Evolutionary conservation across 257 asterid genomes (phyloP).

Genomic region (Solanum chmielewskii): DNA sequence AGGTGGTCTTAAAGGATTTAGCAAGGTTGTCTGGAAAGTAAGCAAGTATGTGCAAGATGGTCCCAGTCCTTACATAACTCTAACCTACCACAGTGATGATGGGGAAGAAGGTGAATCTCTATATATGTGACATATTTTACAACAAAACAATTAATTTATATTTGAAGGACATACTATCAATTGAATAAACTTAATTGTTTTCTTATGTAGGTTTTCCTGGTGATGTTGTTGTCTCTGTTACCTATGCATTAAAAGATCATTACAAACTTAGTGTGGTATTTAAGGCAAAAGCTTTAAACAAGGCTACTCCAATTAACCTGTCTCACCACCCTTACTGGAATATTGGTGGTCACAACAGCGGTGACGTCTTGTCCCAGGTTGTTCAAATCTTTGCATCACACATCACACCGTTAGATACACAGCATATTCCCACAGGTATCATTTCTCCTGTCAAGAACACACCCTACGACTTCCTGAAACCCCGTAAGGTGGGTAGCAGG

Average conservation of each 20-base stretch:
- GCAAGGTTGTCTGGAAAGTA: conserved; percentile 64
- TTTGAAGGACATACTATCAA: neutral
- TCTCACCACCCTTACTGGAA: conserved; percentile 16
- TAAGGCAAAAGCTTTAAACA: conserved; percentile 10
- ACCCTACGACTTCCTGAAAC: conserved; percentile 4
- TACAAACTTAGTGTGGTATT: neutral
- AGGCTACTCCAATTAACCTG: conserved; percentile 21
- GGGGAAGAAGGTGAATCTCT: conserved; percentile 56
- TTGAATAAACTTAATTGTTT: neutral
- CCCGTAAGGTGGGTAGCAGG: conserved; percentile 1
- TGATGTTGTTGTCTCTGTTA: conserved; percentile 3
- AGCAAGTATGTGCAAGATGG: conserved; percentile 23
- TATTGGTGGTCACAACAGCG: conserved; percentile 18
- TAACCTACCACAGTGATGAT: conserved; percentile 51
- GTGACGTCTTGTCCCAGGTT: conserved; percentile 5
- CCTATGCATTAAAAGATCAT: neutral
- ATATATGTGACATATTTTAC: neutral
- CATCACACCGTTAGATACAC: neutral
- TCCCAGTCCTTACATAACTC: conserved; percentile 37
- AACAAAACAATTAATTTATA: neutral
- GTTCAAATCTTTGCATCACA: conserved; percentile 6
- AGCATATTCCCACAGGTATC: conserved; percentile 3
- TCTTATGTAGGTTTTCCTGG: conserved; percentile 13
- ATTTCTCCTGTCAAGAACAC: conserved; percentile 2
- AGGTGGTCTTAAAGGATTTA: conserved; percentile 76